phyloP scores from a whole-genome alignment of 1,139 yeast genomes.

The Zygosaccharomyces sapae region DNA sequence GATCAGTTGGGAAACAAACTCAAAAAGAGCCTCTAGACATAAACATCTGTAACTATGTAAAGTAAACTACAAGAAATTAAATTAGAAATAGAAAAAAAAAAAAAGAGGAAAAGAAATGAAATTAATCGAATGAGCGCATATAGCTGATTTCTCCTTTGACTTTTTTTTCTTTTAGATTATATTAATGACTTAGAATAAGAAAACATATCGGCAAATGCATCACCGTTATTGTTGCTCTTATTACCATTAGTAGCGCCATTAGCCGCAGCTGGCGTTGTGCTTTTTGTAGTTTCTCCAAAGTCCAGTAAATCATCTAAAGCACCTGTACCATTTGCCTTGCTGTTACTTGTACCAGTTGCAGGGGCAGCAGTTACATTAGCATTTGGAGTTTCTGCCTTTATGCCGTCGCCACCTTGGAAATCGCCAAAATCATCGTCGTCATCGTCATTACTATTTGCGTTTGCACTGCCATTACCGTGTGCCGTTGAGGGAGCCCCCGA shows the following conservation, averaged over 20 bases:
- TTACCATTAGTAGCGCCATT: conserved; percentile 2
- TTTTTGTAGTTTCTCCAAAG: conserved; percentile 10
- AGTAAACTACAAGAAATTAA: conserved; percentile 6
- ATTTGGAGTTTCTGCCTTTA: conserved; percentile 3
- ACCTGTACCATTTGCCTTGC: conserved; percentile 5
- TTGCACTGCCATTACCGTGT: not conserved
- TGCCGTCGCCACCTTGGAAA: conserved; percentile 31
- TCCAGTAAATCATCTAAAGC: conserved; percentile 17
- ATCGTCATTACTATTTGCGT: conserved; percentile 12
- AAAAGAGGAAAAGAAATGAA: not conserved
- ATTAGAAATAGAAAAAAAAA: not conserved
- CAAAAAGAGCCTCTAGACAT: conserved; percentile 6
- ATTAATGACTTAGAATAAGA: conserved; percentile 34
- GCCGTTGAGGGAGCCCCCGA: not conserved
- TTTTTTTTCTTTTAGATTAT: not conserved
- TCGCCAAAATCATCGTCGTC: conserved; percentile 39
- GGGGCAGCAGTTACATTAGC: not conserved
- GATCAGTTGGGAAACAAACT: conserved; percentile 11
- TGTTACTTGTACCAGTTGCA: conserved; percentile 6
- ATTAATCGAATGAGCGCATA: not conserved
- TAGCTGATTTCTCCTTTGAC: not conserved
- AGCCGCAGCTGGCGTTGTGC: conserved; percentile 6
- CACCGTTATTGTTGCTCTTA: conserved; percentile 17
- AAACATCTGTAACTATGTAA: conserved; percentile 12
- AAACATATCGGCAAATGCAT: conserved; percentile 35